Evolutionary conservation across 805 yeast species (phyloP).

Genomic region (Kodamaea neixiangensis): DNA sequence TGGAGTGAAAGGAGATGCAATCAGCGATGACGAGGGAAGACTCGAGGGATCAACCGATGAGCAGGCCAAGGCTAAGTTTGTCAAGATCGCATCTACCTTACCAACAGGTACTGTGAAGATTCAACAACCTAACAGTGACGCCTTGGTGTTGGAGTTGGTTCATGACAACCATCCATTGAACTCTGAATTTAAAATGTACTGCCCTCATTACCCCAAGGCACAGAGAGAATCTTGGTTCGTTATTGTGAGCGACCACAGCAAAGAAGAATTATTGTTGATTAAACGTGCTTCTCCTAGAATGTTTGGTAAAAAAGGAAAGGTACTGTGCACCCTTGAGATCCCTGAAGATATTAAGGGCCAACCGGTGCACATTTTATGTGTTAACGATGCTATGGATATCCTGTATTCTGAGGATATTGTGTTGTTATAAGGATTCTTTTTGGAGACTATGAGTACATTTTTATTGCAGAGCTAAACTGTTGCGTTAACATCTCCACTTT

Average conservation of each 20-base stretch:
- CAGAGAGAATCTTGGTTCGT: conserved; percentile 95
- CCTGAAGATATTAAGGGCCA: conserved; percentile 51
- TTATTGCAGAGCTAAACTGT: no score
- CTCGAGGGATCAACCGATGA: conserved; percentile 12
- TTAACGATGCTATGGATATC: conserved; percentile 70
- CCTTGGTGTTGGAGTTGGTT: conserved; percentile 45
- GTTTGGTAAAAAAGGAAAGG: conserved; percentile 37
- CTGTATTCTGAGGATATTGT: conserved; percentile 29
- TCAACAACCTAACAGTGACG: conserved; percentile 35
- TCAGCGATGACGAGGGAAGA: not conserved
- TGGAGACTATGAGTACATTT: no score
- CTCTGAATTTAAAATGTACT: conserved; percentile 64
- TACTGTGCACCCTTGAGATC: conserved; percentile 48
- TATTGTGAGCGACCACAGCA: conserved; percentile 52
- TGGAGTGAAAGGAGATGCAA: conserved; percentile 31
- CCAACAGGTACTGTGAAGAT: conserved; percentile 59
- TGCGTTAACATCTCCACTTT: no score
- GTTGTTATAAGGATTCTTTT: no score
- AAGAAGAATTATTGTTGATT: conserved; percentile 58
- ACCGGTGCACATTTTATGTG: conserved; percentile 47
- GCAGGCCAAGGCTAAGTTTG: conserved; percentile 45
- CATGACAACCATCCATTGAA: conserved; percentile 56
- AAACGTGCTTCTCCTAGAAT: conserved; percentile 73
- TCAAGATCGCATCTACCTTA: conserved; percentile 52
- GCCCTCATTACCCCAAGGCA: conserved; percentile 83